phyloP scores from a whole-genome alignment of 495 filamentous ascomycete genomes.

The Xylaria telfairii region DNA sequence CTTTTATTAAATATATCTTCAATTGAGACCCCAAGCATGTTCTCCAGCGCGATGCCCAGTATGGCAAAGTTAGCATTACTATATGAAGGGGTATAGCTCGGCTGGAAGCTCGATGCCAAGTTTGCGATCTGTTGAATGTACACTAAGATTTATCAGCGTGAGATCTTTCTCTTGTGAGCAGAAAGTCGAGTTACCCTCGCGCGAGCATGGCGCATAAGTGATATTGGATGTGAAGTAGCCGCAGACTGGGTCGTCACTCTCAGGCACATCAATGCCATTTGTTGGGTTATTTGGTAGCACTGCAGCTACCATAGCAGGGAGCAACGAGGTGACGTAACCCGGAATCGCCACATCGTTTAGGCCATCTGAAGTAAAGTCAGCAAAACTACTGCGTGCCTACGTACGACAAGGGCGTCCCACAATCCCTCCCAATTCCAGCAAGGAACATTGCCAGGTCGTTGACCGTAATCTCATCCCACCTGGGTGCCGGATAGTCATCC shows the following conservation, averaged over 20 bases:
- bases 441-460: conserved; percentile 13
- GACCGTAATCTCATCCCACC: conserved; percentile 15
- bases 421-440: conserved; percentile 4
- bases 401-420: background rate
- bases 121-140: conserved; percentile 6
- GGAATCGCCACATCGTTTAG: conserved; percentile 11
- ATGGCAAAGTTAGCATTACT: conserved; percentile 14
- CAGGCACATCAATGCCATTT: conserved; percentile 10
- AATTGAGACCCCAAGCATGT: background rate
- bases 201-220: conserved; percentile 4
- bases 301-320: conserved; percentile 7
- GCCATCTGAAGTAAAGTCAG: conserved; percentile 13
- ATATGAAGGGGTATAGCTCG: conserved; percentile 8
- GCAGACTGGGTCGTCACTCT: conserved; percentile 6
- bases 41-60: conserved; percentile 10
- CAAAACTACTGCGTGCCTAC: background rate
- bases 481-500: conserved; percentile 1
- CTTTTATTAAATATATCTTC: conserved; percentile 1
- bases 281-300: conserved; percentile 10
- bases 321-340: background rate
- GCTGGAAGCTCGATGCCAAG: background rate
- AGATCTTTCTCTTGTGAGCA: background rate
- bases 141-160: background rate
- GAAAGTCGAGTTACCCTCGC: background rate
- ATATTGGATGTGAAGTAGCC: conserved; percentile 11